phyloP scores from a whole-genome alignment of 148 eudicot species.

The Polygonum aviculare region DNA sequence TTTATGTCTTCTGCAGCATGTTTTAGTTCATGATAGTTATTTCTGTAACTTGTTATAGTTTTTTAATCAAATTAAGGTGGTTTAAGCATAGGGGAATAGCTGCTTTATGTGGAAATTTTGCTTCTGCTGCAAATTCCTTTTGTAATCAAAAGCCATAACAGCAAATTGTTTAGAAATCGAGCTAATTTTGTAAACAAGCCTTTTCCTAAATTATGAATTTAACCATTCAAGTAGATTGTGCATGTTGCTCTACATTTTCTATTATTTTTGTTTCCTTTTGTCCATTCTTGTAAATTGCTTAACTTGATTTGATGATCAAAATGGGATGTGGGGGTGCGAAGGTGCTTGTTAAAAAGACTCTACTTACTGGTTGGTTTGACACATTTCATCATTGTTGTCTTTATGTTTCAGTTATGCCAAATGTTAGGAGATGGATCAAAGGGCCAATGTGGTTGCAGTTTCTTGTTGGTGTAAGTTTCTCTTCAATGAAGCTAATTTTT shows the following conservation, averaged over 20 bases:
- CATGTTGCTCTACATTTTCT: neutral
- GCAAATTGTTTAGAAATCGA: neutral
- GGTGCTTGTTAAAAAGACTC: neutral
- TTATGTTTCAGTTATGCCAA: conserved; percentile 67
- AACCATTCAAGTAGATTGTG: neutral
- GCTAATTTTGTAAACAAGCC: neutral
- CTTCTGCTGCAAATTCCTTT: neutral
- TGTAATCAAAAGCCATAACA: neutral
- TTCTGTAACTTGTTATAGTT: neutral
- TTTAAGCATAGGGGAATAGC: neutral
- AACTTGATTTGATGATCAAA: neutral
- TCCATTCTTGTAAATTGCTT: neutral
- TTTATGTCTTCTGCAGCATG: neutral
- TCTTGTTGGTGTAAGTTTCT: conserved; percentile 73
- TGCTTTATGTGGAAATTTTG: neutral
- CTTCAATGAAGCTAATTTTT: neutral
- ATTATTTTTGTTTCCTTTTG: neutral
- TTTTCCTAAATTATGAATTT: neutral
- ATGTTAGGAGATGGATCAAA: conserved; percentile 59
- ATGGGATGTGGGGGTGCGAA: neutral
- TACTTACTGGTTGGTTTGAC: neutral
- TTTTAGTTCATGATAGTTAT: neutral
- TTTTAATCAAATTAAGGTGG: neutral
- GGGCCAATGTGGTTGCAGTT: conserved; percentile 98
- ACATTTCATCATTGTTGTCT: neutral